Evolutionary conservation across 2,329 filamentous ascomycete species (phyloP), one percentile per base, ranked within the genome.

Genomic region (Aspergillus persii): DNA sequence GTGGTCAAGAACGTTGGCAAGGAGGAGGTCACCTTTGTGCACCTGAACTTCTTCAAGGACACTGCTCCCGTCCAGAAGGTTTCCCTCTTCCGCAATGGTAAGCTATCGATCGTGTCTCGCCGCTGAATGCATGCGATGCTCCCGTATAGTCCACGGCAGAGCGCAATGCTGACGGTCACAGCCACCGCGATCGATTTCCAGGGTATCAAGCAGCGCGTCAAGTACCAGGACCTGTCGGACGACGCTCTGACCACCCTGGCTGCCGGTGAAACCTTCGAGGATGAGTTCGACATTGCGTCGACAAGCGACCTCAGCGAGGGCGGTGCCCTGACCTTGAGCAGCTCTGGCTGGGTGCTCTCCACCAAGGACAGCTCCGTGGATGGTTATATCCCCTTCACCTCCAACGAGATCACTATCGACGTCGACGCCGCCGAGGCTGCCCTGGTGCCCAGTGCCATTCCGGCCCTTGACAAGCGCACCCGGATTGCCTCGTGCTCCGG

Each of bases 351-450:
- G 9, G 78, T 89, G 48, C 82, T 84, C 8, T 83, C 82, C 57
- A 83, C 86, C 31, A 77, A 79, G 26, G 76, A 76, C 48, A 77
- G 80, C 50, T 75, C 81, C 46, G 79, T 90, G 39, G 72, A 81
- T 8, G 85, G 83, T 52, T 81, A 80, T 49, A 71, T 89, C 2
- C 71, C 80, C 9, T 89, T 83, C 75, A 75, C 79, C 54, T 86
- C 84, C 68, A 89, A 89, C 75, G 77, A 79, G 15, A 73, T 89
- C 51, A 79, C 78, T 54, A 77, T 87, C 61, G 73, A 79, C 5
- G 78, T 90, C 47, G 81, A 89, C 62, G 86, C 83, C 18, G 74
- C 74, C 9, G 70, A 81, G 52, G 86, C 87, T 8, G 79, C 79
- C 50, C 76, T 79, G 39, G 78, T 81, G 51, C 77, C 80, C 63